These are phyloP conservation scores for Teunomyces panamensis DNA, from an alignment of 805 yeast genomes.

Conservation along the genomic window DNA sequence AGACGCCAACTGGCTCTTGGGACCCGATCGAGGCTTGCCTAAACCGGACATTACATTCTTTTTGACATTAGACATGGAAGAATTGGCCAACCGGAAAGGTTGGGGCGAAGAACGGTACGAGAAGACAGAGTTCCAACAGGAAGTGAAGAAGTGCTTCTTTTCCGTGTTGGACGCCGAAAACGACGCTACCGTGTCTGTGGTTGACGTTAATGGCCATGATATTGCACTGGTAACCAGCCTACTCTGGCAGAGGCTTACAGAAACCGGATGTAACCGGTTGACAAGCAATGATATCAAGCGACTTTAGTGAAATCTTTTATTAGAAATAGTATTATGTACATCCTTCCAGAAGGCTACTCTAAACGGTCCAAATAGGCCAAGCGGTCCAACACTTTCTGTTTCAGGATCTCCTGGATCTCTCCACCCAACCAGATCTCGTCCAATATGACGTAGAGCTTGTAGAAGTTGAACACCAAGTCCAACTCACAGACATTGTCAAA, in stretches of 20 bases:
- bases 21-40: slow-evolving; percentile 82
- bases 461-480: slow-evolving; percentile 89
- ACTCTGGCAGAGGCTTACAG: slow-evolving; percentile 37
- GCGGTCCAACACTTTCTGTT: slow-evolving; percentile 61
- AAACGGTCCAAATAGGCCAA: slow-evolving; percentile 61
- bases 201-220: slow-evolving; percentile 58
- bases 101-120: slow-evolving; percentile 97
- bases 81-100: slow-evolving; percentile 56
- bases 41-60: slow-evolving; percentile 83
- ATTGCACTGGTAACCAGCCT: slow-evolving; percentile 53
- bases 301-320: not conserved
- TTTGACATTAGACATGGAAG: slow-evolving; percentile 53
- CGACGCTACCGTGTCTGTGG: slow-evolving; percentile 33
- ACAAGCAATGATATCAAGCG: not conserved
- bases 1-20: slow-evolving; percentile 70
- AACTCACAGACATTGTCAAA: slow-evolving; percentile 92
- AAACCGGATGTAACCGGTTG: not conserved
- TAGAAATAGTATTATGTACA: not conserved
- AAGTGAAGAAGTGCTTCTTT: slow-evolving; percentile 62
- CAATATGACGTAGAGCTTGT: slow-evolving; percentile 73
- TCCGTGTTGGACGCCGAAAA: slow-evolving; percentile 33
- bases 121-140: slow-evolving; percentile 63
- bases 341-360: slow-evolving; percentile 33
- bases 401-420: slow-evolving; percentile 83
- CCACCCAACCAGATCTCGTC: slow-evolving; percentile 92